These are phyloP conservation scores for Phytopythium oedochilum DNA, from an alignment of 352 stramenopile species.

Conservation along the genomic window DNA sequence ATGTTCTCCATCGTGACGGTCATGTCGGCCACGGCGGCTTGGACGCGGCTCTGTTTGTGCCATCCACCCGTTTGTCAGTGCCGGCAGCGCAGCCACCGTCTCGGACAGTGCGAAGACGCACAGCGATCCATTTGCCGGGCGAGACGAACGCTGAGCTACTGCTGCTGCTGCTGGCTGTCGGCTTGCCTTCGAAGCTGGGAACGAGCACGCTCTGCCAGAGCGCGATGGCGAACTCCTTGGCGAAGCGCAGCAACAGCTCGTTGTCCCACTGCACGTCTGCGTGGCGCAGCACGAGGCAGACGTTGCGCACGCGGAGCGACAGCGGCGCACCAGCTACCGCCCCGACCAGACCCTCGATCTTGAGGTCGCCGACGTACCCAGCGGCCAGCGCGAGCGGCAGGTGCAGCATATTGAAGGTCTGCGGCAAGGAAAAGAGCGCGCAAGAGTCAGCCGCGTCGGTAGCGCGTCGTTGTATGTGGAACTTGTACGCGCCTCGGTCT, in stretches of 20 bases:
- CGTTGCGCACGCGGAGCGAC: slow-evolving; percentile 41
- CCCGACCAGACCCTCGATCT: slow-evolving; percentile 55
- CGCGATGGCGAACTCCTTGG: slow-evolving; percentile 56
- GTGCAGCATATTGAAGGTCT: slow-evolving; percentile 64
- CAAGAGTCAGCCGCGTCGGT: not conserved
- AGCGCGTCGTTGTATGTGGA: too few relatives aligned
- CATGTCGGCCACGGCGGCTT: slow-evolving; percentile 44
- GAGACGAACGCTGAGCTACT: slow-evolving; percentile 31
- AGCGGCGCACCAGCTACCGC: slow-evolving; percentile 54
- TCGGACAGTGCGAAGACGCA: slow-evolving; percentile 8
- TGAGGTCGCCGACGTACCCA: slow-evolving; percentile 63
- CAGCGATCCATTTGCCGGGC: slow-evolving; percentile 56
- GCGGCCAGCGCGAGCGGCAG: slow-evolving; percentile 61
- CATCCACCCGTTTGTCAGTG: not conserved
- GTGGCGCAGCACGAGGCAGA: slow-evolving; percentile 57
- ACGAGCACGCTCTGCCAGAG: slow-evolving; percentile 46
- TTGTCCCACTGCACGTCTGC: slow-evolving; percentile 61
- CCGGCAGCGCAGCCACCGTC: too few relatives aligned
- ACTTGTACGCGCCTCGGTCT: slow-evolving; percentile 47
- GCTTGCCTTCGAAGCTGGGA: slow-evolving; percentile 13
- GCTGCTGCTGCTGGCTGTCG: slow-evolving; percentile 25
- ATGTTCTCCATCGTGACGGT: slow-evolving; percentile 58
- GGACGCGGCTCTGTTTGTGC: slow-evolving; percentile 30
- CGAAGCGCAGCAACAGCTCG: slow-evolving; percentile 63
- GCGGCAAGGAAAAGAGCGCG: not conserved